Percentiles rank a stretch among this genome's conserved stretches.
These are phyloP conservation scores for Penicillium sp. DNA, from an alignment of 2,329 filamentous ascomycete genomes.

Conservation along the genomic window DNA sequence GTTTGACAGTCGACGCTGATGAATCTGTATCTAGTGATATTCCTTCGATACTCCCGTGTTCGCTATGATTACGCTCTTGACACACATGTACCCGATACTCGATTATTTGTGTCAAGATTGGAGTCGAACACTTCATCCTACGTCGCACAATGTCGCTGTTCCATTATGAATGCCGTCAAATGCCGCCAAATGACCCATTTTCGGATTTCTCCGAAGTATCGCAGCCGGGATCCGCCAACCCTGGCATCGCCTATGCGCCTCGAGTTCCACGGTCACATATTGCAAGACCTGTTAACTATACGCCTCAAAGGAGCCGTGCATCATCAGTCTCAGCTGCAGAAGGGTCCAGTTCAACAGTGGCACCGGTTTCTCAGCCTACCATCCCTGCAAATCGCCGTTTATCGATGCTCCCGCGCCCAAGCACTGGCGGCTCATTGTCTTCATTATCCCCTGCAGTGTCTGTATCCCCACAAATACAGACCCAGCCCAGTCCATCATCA, in stretches of 20 bases:
- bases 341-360: conserved; percentile 17
- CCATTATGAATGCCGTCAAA: conserved; percentile 30
- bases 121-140: conserved; percentile 22
- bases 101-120: conserved; percentile 28
- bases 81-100: conserved; percentile 21
- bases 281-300: conserved; percentile 21
- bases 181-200: conserved; percentile 27
- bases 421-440: conserved; percentile 20
- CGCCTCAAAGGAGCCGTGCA: conserved; percentile 22
- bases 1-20: not conserved
- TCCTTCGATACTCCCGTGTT: conserved; percentile 1
- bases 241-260: conserved; percentile 15
- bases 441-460: conserved; percentile 15
- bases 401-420: conserved; percentile 30
- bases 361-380: conserved; percentile 19
- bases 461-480: conserved; percentile 9
- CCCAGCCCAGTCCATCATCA: conserved; percentile 10
- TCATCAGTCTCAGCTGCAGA: conserved; percentile 31
- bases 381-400: conserved; percentile 22
- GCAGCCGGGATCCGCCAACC: conserved; percentile 21
- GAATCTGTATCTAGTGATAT: not conserved
- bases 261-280: conserved; percentile 27
- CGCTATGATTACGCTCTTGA: conserved; percentile 33
- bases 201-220: conserved; percentile 24
- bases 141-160: conserved; percentile 38